A percentile compares a stretch with the other conserved stretches of the same genome.
Conservation (phyloP, 257 asterid genomes). For the Jacaranda copaia region DNA sequence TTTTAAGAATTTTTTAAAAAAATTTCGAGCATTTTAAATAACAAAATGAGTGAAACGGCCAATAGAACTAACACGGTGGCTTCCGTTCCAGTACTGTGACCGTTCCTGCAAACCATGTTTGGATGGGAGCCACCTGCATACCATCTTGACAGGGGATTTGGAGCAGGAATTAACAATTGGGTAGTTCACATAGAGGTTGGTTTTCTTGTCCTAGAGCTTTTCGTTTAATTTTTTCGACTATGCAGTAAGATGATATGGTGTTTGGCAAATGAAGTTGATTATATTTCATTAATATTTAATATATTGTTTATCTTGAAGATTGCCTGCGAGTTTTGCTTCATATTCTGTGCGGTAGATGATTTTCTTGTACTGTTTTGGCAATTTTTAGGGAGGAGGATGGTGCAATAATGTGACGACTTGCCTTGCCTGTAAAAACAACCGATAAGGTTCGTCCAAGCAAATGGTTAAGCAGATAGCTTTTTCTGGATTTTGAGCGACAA, state of each 20-base stretch:
- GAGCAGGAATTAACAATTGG: constrained; percentile 70
- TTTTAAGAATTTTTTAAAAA: too few relatives aligned
- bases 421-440: constrained; percentile 53
- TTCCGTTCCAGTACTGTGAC: too few relatives aligned
- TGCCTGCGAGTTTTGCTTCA: neutral
- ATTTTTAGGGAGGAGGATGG: constrained; percentile 94
- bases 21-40: too few relatives aligned
- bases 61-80: too few relatives aligned
- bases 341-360: neutral
- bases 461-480: constrained; percentile 65
- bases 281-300: neutral
- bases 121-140: constrained; percentile 87
- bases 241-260: too few relatives aligned
- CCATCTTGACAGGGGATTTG: constrained; percentile 63
- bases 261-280: neutral
- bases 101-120: too few relatives aligned
- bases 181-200: constrained; percentile 71
- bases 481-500: constrained; percentile 69
- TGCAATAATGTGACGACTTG: constrained; percentile 72
- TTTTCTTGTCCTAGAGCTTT: neutral
- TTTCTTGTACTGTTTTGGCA: neutral
- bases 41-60: too few relatives aligned
- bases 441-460: constrained; percentile 73
- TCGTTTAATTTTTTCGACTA: too few relatives aligned
- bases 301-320: neutral